Base-by-base conservation (phyloP, 805 yeast species). In the Wickerhamomyces rabaulensis region DNA sequence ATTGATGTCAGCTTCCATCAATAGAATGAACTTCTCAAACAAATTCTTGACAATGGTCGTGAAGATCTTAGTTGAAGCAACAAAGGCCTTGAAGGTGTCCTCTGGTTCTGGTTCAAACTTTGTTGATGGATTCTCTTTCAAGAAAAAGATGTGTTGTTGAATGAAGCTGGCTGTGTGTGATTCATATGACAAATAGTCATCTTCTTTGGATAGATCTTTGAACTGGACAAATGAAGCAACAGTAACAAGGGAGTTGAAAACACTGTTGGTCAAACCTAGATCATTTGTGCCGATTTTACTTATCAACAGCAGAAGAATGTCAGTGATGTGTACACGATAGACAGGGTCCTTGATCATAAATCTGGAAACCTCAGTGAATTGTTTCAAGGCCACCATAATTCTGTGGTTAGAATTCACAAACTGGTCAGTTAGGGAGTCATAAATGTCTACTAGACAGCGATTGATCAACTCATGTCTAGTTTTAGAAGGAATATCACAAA, bases 281-380 rank as follows among this genome's bases (percentile, higher is more conserved):
- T 94, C 99, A 61, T 91, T 94, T 0, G 91, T 78, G 61, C 94
- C 98, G 25, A 94, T 80, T 26, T 94, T 96, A 0, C 90, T 87
- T 8, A 90, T 62, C 2, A 83, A 68, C 63, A 88, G 72, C 23
- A 82, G 77, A 36, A 91, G 61, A 15, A 94, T 69, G 45, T 95
- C 78, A 0, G 95, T 79, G 12, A 89, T 68, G 57, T 94, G 99
- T 12, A 87, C 80, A 39, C 96, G 70, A 59, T 76, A 88, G 2
- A 80, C 64, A 1, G 84, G 84, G 2, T 78, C 71, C 7, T 68
- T 60, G 0, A 85, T 82, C 73, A 94, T 78, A 50, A 76, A 82
- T 45, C 95, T 73, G 1, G 84, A 75, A 20, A 87, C 64, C 21
- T 78, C 80, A 3, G 82, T 78, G 41, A 90, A 70, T 35, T 83